Percentiles rank a stretch among this genome's conserved stretches.
Evolutionary conservation across 2,329 filamentous ascomycete genomes (phyloP).

Genomic region (Aspergillus sp.): DNA sequence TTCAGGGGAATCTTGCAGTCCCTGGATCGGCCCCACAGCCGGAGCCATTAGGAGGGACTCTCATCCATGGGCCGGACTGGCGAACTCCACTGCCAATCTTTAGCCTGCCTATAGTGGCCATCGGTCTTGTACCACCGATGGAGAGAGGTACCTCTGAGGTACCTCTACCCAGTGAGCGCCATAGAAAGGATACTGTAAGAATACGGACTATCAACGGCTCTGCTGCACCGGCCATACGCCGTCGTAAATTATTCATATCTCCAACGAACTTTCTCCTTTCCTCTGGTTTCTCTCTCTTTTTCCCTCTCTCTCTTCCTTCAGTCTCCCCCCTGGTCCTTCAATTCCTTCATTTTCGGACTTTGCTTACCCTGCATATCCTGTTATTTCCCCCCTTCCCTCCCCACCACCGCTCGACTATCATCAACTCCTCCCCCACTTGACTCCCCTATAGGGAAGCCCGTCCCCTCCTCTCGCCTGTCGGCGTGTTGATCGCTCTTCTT

Average conservation of each 20-base stretch:
- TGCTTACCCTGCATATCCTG: not conserved
- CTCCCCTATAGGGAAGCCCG: not conserved
- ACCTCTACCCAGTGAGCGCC: too few species aligned
- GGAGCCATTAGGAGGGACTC: not conserved
- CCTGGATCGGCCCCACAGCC: constrained; percentile 8
- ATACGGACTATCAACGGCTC: constrained; percentile 15
- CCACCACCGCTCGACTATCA: constrained; percentile 1
- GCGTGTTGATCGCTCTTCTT: constrained; percentile 5
- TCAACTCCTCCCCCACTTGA: constrained; percentile 8
- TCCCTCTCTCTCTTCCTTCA: constrained; percentile 1
- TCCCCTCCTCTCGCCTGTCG: not conserved
- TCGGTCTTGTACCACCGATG: too few species aligned
- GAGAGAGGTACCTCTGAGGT: too few species aligned
- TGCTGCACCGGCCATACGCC: constrained; percentile 15
- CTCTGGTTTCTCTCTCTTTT: constrained; percentile 4
- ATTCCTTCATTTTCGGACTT: not conserved
- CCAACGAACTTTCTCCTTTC: constrained; percentile 14
- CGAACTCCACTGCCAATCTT: constrained; percentile 1
- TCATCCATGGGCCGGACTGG: constrained; percentile 2
- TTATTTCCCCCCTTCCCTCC: constrained; percentile 1
- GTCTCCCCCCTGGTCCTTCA: constrained; percentile 3
- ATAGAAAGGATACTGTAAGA: not conserved
- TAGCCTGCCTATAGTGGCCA: too few species aligned
- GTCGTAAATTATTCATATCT: constrained; percentile 21
- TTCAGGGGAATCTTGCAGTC: not conserved